phyloP scores from a whole-genome alignment of 805 yeast species.

The Candida nemodendra region DNA sequence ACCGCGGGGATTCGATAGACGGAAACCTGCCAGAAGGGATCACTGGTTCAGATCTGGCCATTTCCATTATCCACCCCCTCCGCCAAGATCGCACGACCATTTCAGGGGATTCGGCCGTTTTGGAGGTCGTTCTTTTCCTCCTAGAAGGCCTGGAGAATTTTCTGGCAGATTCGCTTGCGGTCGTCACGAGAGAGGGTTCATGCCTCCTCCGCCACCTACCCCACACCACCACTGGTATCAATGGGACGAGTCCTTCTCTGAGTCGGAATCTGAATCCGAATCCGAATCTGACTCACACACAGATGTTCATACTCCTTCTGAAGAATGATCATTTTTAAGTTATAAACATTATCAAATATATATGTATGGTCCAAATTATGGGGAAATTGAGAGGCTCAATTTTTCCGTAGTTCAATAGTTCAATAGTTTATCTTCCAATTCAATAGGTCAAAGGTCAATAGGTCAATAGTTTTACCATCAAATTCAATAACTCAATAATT shows the following conservation, averaged over 20 bases:
- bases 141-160: not conserved
- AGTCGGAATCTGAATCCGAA: conserved; percentile 5
- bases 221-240: not conserved
- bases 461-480: too few species aligned
- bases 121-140: not conserved
- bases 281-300: not conserved
- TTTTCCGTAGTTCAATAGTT: too few species aligned
- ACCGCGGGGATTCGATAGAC: too few species aligned
- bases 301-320: not conserved
- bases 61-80: conserved; percentile 2
- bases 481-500: too few species aligned
- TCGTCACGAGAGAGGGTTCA: not conserved
- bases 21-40: too few species aligned
- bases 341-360: too few species aligned
- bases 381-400: too few species aligned
- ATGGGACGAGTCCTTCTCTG: conserved; percentile 2
- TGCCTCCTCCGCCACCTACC: conserved; percentile 6
- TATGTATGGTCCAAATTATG: too few species aligned
- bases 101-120: not conserved
- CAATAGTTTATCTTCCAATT: too few species aligned
- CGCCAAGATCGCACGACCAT: conserved; percentile 4
- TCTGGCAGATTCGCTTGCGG: not conserved
- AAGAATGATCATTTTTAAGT: not conserved
- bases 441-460: too few species aligned
- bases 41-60: too few species aligned